These are phyloP conservation scores for Petunia axillaris DNA, from an alignment of 257 asterid genomes.

Conservation along the genomic window DNA sequence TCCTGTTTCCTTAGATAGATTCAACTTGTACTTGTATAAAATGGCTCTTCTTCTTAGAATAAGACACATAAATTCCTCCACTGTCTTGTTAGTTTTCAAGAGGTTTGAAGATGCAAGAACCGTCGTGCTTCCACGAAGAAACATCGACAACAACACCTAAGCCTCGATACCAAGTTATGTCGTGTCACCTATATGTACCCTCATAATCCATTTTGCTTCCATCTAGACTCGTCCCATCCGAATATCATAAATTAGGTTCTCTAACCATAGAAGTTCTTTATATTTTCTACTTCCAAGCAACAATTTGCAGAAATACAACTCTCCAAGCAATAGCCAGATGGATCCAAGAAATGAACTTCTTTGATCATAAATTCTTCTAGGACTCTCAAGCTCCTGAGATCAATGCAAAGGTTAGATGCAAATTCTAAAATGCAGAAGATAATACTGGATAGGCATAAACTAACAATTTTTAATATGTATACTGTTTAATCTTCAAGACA, in stretches of 20 bases:
- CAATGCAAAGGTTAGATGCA: not conserved
- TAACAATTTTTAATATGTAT: not conserved
- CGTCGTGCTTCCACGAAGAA: too few species aligned
- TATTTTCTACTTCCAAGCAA: not conserved
- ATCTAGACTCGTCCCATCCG: not conserved
- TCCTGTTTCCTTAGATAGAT: too few species aligned
- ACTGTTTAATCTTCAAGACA: not conserved
- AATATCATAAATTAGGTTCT: not conserved
- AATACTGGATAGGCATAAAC: not conserved
- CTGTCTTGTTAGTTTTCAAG: too few species aligned
- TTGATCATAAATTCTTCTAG: constrained; percentile 23
- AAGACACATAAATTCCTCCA: too few species aligned
- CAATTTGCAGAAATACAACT: not conserved
- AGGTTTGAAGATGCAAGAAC: too few species aligned
- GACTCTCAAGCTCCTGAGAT: constrained; percentile 36
- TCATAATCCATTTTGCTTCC: not conserved
- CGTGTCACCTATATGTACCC: not conserved
- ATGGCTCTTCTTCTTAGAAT: too few species aligned
- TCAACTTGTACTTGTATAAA: too few species aligned
- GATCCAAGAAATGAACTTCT: not conserved
- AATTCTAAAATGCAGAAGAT: not conserved
- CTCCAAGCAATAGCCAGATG: not conserved
- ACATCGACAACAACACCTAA: too few species aligned
- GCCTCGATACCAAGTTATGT: not conserved
- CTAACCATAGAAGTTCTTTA: not conserved